Evolutionary conservation across 371 early-diverging fungal species (phyloP).

Genomic region (Apophysomyces trapeziformis): DNA sequence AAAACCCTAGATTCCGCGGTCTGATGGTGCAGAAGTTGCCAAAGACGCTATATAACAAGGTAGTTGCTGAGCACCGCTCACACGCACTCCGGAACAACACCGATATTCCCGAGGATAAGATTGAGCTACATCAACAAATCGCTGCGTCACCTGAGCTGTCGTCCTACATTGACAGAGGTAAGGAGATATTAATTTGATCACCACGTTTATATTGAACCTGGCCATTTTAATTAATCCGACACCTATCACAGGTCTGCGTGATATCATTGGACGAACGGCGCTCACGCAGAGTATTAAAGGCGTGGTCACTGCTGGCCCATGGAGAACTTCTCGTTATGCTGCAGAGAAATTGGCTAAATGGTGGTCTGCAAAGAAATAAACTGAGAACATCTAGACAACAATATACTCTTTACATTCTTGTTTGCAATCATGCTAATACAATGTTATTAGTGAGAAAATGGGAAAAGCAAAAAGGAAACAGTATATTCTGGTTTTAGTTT

Average conservation of each 20-base stretch:
- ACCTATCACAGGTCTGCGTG: slow-evolving; percentile 30
- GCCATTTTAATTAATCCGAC: background rate
- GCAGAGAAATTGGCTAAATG: slow-evolving; percentile 76
- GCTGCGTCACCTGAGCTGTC: slow-evolving; percentile 42
- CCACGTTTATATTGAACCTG: background rate
- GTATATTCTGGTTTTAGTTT: too few species aligned
- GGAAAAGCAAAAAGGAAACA: too few species aligned
- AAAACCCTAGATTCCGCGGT: slow-evolving; percentile 60
- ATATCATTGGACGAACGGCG: slow-evolving; percentile 70
- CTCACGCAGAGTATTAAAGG: slow-evolving; percentile 93
- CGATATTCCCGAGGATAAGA: slow-evolving; percentile 40
- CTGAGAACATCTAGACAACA: too few species aligned
- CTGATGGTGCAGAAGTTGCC: slow-evolving; percentile 72
- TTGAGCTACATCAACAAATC: slow-evolving; percentile 46
- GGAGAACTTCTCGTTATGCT: slow-evolving; percentile 75
- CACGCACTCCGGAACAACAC: slow-evolving; percentile 30
- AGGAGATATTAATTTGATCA: background rate
- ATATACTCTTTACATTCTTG: too few species aligned
- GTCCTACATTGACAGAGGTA: slow-evolving; percentile 45
- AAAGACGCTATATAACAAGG: slow-evolving; percentile 58
- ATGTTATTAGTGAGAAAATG: too few species aligned
- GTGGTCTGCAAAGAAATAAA: slow-evolving; percentile 55
- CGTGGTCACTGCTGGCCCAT: slow-evolving; percentile 85
- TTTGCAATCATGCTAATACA: too few species aligned
- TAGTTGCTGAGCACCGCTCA: slow-evolving; percentile 36